Base-by-base conservation (phyloP, 2,329 filamentous ascomycete species). In the Claviceps maximensis region DNA sequence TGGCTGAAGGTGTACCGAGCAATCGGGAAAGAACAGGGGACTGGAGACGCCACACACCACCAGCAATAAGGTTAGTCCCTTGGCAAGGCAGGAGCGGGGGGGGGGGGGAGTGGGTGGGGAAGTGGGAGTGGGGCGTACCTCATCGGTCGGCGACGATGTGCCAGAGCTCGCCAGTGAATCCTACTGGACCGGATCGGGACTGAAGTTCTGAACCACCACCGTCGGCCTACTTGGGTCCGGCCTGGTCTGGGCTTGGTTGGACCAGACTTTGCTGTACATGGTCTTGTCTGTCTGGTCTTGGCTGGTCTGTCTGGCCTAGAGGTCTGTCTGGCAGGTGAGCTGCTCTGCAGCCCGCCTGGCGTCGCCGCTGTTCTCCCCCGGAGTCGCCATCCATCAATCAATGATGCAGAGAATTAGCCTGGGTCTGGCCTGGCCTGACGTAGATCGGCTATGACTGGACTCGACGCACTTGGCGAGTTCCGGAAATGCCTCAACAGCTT, bases 1-100 rank as follows among this genome's bases (percentile, higher is more conserved):
- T 44, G 41, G 41, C 48, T 50, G 29, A 47, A 50, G 41, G 53
- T n/a, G n/a, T 54, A 46, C 53, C 53, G 49, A 51, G 50, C 44
- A 54, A 42, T 46, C 45, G 53, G 49, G 49, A 51, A 54, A 46
- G 49, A 38, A 29, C 33, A 46, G 31, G 42, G 50, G 23, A 52
- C 44, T 5, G 27, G 45, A 36, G 46, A 47, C 27, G 49, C 47
- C 49, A 50, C 29, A 38, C 13, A 13, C 44, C 13, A 13, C 44
- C 44, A 27, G 4, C 44, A 15, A 29, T 23, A 27, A 19, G 41
- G 41, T n/a, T 44, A 21, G 10, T 21, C 12, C 23, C 21, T 44
- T 19, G 13, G 19, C 40, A 42, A 21, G 33, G 33, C 33, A 36
- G 33, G 33, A 17, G 33, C 33, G 33, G 33, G 33, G 1, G 31